Evolutionary conservation across 2,329 filamentous ascomycete genomes (phyloP).

Genomic region (Aspergillus nomiae): DNA sequence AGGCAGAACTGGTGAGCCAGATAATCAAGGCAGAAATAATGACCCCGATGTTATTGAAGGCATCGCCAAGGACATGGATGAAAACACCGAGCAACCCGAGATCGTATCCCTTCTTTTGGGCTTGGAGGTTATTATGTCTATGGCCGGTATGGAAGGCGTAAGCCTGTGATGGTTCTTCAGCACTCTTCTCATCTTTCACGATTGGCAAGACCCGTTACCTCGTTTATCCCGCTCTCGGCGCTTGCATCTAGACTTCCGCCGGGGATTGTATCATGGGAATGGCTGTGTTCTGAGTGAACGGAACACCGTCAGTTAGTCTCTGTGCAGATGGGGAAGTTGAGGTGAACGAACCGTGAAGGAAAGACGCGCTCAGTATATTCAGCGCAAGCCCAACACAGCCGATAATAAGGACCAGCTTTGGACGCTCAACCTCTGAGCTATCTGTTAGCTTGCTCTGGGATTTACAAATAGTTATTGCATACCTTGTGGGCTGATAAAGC

Average conservation of each 20-base stretch:
- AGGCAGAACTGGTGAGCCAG: not conserved
- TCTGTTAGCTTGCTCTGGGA: not conserved
- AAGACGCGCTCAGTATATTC: not conserved
- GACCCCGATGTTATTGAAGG: not conserved
- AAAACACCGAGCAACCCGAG: not conserved
- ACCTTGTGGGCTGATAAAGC: not conserved
- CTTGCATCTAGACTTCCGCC: not conserved
- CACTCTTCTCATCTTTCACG: not conserved
- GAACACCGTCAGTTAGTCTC: not conserved
- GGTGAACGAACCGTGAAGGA: not conserved
- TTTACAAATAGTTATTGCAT: not conserved
- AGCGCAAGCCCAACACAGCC: not conserved
- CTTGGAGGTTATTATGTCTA: not conserved
- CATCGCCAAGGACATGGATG: not conserved
- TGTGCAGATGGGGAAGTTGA: not conserved
- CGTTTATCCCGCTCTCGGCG: not conserved
- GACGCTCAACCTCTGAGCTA: not conserved
- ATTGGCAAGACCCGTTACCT: not conserved
- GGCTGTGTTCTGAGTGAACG: not conserved
- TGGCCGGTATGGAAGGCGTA: not conserved
- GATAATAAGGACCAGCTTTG: not conserved
- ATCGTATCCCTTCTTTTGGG: not conserved
- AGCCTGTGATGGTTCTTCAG: not conserved
- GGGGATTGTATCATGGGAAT: not conserved
- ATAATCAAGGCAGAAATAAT: not conserved